These are phyloP conservation scores for Clathrus columnatus DNA, from an alignment of 768 basidiomycete genomes.

Conservation along the genomic window DNA sequence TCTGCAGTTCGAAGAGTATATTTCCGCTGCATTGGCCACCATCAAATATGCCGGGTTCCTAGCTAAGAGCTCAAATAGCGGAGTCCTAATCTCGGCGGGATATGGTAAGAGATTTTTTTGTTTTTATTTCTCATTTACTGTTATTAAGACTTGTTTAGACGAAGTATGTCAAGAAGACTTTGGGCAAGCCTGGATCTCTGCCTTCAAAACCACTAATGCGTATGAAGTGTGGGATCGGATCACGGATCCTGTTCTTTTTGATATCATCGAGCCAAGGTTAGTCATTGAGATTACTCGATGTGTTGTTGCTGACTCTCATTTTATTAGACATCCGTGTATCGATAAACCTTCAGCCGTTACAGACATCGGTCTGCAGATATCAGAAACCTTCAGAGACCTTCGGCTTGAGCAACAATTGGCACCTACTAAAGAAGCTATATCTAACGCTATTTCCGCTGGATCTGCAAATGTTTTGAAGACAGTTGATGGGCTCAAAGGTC, in stretches of 20 bases:
- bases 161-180: slow-evolving; percentile 69
- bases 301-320: slow-evolving; percentile 5
- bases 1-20: slow-evolving; percentile 84
- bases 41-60: slow-evolving; percentile 89
- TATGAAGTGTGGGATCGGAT: slow-evolving; percentile 84
- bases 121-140: slow-evolving; percentile 18
- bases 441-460: slow-evolving; percentile 62
- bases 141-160: slow-evolving; percentile 22
- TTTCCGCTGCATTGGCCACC: slow-evolving; percentile 76
- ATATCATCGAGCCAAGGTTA: slow-evolving; percentile 89
- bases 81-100: slow-evolving; percentile 62
- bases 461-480: slow-evolving; percentile 82
- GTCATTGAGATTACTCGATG: slow-evolving; percentile 14
- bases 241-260: slow-evolving; percentile 90
- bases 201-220: slow-evolving; percentile 82
- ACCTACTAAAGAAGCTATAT: slow-evolving; percentile 84
- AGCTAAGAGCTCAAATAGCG: slow-evolving; percentile 50
- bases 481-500: slow-evolving; percentile 77
- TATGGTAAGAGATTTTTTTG: slow-evolving; percentile 28
- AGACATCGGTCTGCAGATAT: slow-evolving; percentile 85
- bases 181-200: slow-evolving; percentile 78
- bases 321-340: slow-evolving; percentile 78
- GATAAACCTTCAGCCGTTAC: slow-evolving; percentile 83
- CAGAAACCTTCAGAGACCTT: slow-evolving; percentile 91
- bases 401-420: slow-evolving; percentile 90